These are phyloP conservation scores for Psilocybe tampanensis DNA, from an alignment of 768 basidiomycete genomes.

Conservation along the genomic window DNA sequence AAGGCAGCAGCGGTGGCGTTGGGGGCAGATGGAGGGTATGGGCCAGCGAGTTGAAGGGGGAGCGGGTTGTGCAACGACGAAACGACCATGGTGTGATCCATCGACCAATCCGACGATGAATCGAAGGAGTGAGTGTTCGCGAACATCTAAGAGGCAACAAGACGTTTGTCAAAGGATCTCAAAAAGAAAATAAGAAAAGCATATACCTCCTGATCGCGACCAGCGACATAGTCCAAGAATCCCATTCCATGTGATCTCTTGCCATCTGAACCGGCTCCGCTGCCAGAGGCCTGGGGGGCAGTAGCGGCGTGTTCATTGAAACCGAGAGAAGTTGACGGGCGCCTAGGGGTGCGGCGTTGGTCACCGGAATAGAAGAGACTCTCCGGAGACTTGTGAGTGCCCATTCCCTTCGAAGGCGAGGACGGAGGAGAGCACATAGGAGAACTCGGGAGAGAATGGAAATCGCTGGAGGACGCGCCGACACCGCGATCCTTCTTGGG, in stretches of 20 bases:
- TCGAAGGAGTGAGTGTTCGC: not conserved
- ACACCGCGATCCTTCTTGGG: constrained; percentile 23
- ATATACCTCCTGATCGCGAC: not conserved
- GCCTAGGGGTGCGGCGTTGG: constrained; percentile 22
- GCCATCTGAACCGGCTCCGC: not conserved
- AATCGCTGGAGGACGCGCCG: constrained; percentile 10
- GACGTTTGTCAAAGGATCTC: not conserved
- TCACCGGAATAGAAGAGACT: not conserved
- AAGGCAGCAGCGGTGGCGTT: no score
- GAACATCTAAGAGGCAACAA: not conserved
- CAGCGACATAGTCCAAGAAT: not conserved
- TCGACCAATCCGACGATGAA: not conserved
- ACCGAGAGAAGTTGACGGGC: constrained; percentile 36
- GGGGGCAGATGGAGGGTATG: not conserved
- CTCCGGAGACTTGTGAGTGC: constrained; percentile 16
- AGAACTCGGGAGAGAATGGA: not conserved
- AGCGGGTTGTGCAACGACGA: not conserved
- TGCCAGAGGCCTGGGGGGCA: not conserved
- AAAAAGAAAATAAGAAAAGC: not conserved
- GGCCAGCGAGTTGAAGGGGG: constrained; percentile 3
- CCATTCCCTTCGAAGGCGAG: constrained; percentile 17
- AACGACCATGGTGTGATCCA: not conserved
- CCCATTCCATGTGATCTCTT: not conserved
- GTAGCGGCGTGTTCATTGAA: constrained; percentile 12
- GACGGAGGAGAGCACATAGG: constrained; percentile 22